Percentiles rank a stretch among this genome's conserved stretches.
Conservation (phyloP, 768 basidiomycete species). For the Mrakia frigida region DNA sequence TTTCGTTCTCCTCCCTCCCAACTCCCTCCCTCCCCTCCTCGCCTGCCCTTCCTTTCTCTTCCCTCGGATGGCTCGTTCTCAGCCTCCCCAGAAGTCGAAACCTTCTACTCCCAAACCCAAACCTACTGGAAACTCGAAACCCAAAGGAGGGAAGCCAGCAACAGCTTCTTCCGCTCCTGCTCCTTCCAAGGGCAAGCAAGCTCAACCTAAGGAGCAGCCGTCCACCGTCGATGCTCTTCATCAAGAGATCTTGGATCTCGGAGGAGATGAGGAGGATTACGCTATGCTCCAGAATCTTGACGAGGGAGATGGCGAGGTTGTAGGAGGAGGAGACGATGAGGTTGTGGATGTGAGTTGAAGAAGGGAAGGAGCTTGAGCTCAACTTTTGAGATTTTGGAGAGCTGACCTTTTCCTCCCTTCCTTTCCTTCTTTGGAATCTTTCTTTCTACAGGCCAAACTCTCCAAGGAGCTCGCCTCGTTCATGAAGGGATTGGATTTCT, state of each 20-base stretch:
- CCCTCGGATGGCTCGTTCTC: conserved; percentile 17
- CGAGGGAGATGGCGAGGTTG: conserved; percentile 45
- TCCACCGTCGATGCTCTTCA: conserved; percentile 6
- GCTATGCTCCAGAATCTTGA: conserved; percentile 49
- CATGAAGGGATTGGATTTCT: conserved; percentile 32
- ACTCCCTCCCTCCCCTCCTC: background rate
- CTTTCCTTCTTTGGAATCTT: background rate
- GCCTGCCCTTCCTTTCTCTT: conserved; percentile 3
- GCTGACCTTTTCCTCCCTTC: background rate
- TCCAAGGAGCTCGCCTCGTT: conserved; percentile 30
- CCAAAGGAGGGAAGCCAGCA: no score
- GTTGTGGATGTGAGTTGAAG: conserved; percentile 45
- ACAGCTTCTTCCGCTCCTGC: background rate
- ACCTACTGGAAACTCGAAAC: background rate
- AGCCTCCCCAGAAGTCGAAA: conserved; percentile 19
- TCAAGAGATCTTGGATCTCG: conserved; percentile 48
- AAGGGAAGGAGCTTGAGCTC: conserved; percentile 15
- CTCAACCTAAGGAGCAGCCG: background rate
- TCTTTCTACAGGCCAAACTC: conserved; percentile 18
- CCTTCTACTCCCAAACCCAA: background rate
- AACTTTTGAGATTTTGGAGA: no score
- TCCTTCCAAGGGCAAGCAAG: background rate
- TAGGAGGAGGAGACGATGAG: conserved; percentile 51
- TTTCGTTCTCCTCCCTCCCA: background rate
- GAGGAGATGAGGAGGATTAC: conserved; percentile 52